Evolutionary conservation across 768 basidiomycete genomes (phyloP), one percentile per base, ranked within the genome.

Genomic region (Pulveroboletus sp.): DNA sequence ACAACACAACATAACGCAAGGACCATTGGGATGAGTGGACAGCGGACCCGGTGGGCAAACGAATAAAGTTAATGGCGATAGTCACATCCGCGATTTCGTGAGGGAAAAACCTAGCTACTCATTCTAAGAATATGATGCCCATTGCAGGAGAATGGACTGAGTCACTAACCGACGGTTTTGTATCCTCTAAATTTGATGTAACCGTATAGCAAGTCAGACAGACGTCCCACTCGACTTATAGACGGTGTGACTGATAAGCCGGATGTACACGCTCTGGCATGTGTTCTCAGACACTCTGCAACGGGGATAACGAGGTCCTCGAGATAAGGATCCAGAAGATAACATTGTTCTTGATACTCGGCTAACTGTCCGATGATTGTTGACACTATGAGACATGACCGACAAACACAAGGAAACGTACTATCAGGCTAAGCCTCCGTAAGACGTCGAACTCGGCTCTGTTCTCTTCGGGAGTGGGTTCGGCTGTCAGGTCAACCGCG

Each of bases 321-420:
- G 17, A 99, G 76, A 57, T 78, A 85, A 33, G 95, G 93, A 66
- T 99, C 96, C 11, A 98, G 75, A 3, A 99, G 78, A 66, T 93
- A 90, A 3, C 93, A 77, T 57, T 95, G 91, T 54, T 98, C 94
- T 65, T 95, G 93, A 62, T 95, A 97, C 63, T 85, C 81, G 63
- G 81, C 80, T 27, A 97, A 77, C 95, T 97, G 47, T 15, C 55
- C 44, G 24, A 50, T 6, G 26, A 53, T 46, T 17, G 28, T 50
- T 40, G 40, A 35, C 1, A 9, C 31, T 41, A 47, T 28, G 32
- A 50, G 28, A 51, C 11, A 28, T 39, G 17, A 46, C 54, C 39
- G 27, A 50, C 8, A 33, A 36, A n/a, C 2, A 42, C 15, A 21
- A 21, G 21, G 21, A 21, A 21, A 72, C 82, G 60, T 65, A 86